Evolutionary conservation across 2,329 filamentous ascomycete species (phyloP).

Genomic region (Alternaria ventricosa): DNA sequence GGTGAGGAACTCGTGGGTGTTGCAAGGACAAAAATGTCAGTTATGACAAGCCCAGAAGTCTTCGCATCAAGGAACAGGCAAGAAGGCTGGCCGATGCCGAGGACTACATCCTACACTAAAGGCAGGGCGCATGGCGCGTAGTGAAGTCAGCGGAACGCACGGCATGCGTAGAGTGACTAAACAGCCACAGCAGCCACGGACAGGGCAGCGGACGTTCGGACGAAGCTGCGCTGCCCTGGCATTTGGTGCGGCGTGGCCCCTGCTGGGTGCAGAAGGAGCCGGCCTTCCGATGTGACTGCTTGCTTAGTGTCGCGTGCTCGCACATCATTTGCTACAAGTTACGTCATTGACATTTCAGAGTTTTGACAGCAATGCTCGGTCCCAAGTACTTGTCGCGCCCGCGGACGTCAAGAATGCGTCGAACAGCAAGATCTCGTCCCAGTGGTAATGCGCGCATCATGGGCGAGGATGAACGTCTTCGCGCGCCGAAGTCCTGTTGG

Average conservation of each 20-base stretch:
- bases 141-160: constrained; percentile 16
- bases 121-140: background rate
- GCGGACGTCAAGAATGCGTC: background rate
- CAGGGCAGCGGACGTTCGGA: constrained; percentile 3
- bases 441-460: background rate
- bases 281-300: constrained; percentile 9
- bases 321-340: background rate
- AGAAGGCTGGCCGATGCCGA: background rate
- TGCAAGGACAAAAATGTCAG: background rate
- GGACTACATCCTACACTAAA: background rate
- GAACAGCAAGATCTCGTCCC: background rate
- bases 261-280: constrained; percentile 8
- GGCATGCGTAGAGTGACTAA: constrained; percentile 7
- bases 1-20: background rate
- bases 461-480: background rate
- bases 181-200: background rate
- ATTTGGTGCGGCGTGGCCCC: background rate
- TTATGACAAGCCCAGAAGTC: background rate
- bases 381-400: background rate
- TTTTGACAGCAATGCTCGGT: background rate
- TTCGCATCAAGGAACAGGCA: background rate
- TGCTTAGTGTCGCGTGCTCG: constrained; percentile 2
- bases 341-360: constrained; percentile 8
- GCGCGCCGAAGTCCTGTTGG: background rate
- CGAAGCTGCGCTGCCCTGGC: constrained; percentile 6